A percentile compares a stretch with the other conserved stretches of the same genome.
phyloP scores from a whole-genome alignment of 192 early-diverging fungal species.

The Lobosporangium transversale region DNA sequence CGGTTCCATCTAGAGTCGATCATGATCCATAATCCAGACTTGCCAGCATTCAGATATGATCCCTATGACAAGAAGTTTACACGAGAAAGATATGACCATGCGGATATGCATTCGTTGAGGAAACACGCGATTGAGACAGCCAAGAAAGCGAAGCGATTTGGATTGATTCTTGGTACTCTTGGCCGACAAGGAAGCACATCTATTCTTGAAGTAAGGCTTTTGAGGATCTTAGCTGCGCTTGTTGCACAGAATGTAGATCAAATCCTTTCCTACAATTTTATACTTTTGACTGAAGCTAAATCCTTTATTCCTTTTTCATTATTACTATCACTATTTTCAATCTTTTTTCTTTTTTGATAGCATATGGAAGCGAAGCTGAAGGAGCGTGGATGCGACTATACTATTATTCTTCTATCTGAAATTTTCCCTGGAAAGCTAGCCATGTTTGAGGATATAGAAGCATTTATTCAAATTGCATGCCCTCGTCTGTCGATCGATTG shows the following conservation, averaged over 20 bases:
- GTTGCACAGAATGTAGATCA: background rate
- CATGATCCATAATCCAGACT: constrained; percentile 95
- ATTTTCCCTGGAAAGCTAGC: constrained; percentile 94
- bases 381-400: constrained; percentile 69
- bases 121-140: constrained; percentile 84
- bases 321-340: too few relatives aligned
- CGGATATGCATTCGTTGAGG: constrained; percentile 89
- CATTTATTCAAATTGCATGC: constrained; percentile 95
- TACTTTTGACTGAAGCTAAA: too few relatives aligned
- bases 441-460: constrained; percentile 86
- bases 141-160: constrained; percentile 80
- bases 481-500: constrained; percentile 98
- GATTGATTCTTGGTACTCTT: constrained; percentile 94
- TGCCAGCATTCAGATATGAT: constrained; percentile 94
- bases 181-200: constrained; percentile 96
- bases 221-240: too few relatives aligned
- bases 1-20: constrained; percentile 98
- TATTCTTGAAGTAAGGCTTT: constrained; percentile 77
- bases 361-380: constrained; percentile 76
- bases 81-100: constrained; percentile 92
- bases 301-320: too few relatives aligned
- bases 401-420: constrained; percentile 89
- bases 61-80: constrained; percentile 95
- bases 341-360: constrained; percentile 42
- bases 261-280: too few relatives aligned